phyloP scores from a whole-genome alignment of 1,284 basidiomycete species.

The Ceratobasidium sp. region DNA sequence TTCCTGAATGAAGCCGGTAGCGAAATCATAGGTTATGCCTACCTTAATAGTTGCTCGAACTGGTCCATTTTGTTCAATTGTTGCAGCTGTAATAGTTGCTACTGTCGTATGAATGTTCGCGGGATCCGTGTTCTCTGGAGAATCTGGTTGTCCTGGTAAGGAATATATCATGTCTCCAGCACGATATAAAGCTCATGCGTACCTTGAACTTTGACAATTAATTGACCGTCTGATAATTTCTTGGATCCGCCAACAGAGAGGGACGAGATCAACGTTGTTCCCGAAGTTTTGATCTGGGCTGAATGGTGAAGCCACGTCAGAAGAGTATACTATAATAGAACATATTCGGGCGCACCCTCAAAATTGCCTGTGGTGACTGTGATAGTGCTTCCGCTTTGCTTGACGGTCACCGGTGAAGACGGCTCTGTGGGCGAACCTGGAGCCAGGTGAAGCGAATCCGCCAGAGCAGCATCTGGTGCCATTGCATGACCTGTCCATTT shows the following conservation, averaged over 20 bases:
- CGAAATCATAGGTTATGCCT: not conserved
- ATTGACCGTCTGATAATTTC: constrained; percentile 57
- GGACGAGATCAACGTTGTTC: constrained; percentile 58
- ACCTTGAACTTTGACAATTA: constrained; percentile 60
- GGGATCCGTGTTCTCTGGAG: constrained; percentile 53
- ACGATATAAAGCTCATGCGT: constrained; percentile 49
- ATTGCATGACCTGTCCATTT: constrained; percentile 65
- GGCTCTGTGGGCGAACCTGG: constrained; percentile 61
- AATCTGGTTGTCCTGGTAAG: constrained; percentile 55
- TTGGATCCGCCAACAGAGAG: constrained; percentile 56
- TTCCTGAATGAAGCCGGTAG: constrained; percentile 6
- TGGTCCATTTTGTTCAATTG: constrained; percentile 62
- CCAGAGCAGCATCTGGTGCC: constrained; percentile 55
- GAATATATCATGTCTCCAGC: constrained; percentile 31
- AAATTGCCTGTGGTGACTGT: constrained; percentile 61
- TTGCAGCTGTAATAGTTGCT: constrained; percentile 58
- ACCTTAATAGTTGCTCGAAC: constrained; percentile 64
- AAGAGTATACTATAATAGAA: too few relatives aligned
- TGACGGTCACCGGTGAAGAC: constrained; percentile 58
- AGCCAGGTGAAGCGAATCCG: constrained; percentile 55
- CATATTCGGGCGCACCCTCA: constrained; percentile 53
- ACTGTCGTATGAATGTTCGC: constrained; percentile 50
- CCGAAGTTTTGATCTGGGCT: constrained; percentile 60
- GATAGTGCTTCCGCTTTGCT: constrained; percentile 53
- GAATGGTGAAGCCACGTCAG: not conserved